These are phyloP conservation scores for Acer saccharum DNA, from an alignment of 345 rosid genomes.

Conservation along the genomic window DNA sequence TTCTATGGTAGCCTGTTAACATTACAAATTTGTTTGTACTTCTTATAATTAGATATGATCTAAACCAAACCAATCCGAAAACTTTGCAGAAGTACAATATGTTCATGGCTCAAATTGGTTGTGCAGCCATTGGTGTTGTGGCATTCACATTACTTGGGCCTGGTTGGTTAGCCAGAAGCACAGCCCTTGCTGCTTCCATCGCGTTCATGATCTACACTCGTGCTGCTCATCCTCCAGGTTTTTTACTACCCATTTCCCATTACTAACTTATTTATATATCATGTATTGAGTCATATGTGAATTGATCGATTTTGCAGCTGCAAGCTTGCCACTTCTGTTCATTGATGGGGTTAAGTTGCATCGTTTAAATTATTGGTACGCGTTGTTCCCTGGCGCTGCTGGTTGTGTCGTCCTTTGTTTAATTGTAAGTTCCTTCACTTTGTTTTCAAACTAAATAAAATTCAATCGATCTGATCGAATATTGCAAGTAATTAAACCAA, in stretches of 20 bases:
- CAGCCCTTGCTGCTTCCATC: conserved; percentile 73
- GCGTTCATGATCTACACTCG: conserved; percentile 82
- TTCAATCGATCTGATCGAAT: no score
- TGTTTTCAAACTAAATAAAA: background rate
- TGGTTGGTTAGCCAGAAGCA: conserved; percentile 84
- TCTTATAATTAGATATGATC: background rate
- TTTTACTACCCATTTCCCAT: background rate
- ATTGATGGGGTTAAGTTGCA: conserved; percentile 84
- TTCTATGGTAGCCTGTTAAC: no score
- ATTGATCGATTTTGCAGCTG: conserved; percentile 48
- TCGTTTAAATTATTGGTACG: conserved; percentile 69
- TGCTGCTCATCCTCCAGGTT: conserved; percentile 88
- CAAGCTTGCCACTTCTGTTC: conserved; percentile 89
- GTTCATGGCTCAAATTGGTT: conserved; percentile 90
- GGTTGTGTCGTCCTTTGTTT: conserved; percentile 80
- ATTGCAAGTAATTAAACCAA: background rate
- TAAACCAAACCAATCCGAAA: background rate
- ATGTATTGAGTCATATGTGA: background rate
- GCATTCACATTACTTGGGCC: conserved; percentile 73
- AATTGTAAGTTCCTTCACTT: conserved; percentile 48
- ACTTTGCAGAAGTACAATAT: conserved; percentile 86
- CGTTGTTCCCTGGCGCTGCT: conserved; percentile 86
- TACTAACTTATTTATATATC: background rate
- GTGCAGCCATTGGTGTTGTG: conserved; percentile 88
- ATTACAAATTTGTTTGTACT: no score